Base-by-base conservation (phyloP, 306 rosid species). In the Vachellia collinsii region DNA sequence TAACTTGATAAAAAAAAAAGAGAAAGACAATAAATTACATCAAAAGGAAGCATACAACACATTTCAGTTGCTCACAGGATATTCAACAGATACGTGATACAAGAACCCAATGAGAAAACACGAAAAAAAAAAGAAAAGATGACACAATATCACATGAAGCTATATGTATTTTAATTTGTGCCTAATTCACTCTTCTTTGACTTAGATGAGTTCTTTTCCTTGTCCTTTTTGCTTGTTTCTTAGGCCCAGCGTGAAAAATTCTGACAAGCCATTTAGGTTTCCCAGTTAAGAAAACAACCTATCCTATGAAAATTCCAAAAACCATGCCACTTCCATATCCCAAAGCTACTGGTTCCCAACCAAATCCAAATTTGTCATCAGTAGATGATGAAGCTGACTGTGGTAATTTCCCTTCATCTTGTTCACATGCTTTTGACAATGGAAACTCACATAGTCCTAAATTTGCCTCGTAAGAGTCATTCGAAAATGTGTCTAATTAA, bases 301-400 rank as follows among this genome's bases (percentile, higher is more conserved):
- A 74, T 14, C 85, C 85, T 23, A 68, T 10, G 0, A 83, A 9
- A 4, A 83, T 41, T 73, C 85, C 83, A 74, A 29, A 29, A 1
- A 1, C 34, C 34, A 29, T 29, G 1, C 34, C 34, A 29, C 34
- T 0, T 29, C 34, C 89, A 77, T 76, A 86, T 41, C 83, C 87
- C 22, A 51, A 51, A 8, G n/a, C n/a, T n/a, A 51, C 22, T 4
- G 58, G 22, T 51, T 51, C 16, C 58, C 58, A 51, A 16, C 22
- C 8, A 17, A 51, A 17, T 17, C 20, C 8, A 17, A 51, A 51
- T 51, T 17, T 5, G 6, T 14, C 58, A 51, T 4, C 34, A 29
- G 2, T 5, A 1, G 22, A 16, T 51, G 58, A 51, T 51, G 58
- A 51, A 17, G 22, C 17, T 51, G 58, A 2, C 3, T 13, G 17